These are phyloP conservation scores for Helotiales sp. DNA, from an alignment of 2,329 filamentous ascomycete genomes.

Conservation along the genomic window DNA sequence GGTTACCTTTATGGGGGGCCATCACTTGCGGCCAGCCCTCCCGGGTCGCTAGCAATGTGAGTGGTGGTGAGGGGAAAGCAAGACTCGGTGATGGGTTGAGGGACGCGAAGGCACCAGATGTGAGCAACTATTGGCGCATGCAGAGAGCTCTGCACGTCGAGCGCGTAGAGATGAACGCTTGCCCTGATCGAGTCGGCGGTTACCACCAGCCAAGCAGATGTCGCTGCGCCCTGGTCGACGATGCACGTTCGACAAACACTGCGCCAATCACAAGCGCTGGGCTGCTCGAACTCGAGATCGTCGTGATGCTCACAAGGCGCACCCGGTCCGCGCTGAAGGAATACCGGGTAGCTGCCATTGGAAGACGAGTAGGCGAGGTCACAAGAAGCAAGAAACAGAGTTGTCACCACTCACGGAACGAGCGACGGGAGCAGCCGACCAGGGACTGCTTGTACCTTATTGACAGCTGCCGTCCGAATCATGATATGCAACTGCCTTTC, in stretches of 20 bases:
- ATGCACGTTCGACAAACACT: neutral
- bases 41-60: slow-evolving; percentile 4
- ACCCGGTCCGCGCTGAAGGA: neutral
- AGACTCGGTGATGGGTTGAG: slow-evolving; percentile 6
- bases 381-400: neutral
- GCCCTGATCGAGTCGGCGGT: neutral
- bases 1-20: slow-evolving; percentile 32
- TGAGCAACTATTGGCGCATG: neutral
- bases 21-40: slow-evolving; percentile 13
- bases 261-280: neutral
- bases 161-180: neutral
- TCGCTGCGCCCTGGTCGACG: neutral
- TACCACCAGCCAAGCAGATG: neutral
- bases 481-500: neutral
- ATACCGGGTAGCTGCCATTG: too few species aligned
- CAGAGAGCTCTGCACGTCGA: neutral
- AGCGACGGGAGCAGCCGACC: neutral
- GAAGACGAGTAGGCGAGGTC: too few species aligned
- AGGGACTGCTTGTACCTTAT: neutral
- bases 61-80: slow-evolving; percentile 1
- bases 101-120: neutral
- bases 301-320: neutral
- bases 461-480: neutral
- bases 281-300: neutral
- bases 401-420: neutral